These are phyloP conservation scores for Syncephalastrum racemosum DNA, from an alignment of 371 early-diverging fungal species.

Conservation along the genomic window DNA sequence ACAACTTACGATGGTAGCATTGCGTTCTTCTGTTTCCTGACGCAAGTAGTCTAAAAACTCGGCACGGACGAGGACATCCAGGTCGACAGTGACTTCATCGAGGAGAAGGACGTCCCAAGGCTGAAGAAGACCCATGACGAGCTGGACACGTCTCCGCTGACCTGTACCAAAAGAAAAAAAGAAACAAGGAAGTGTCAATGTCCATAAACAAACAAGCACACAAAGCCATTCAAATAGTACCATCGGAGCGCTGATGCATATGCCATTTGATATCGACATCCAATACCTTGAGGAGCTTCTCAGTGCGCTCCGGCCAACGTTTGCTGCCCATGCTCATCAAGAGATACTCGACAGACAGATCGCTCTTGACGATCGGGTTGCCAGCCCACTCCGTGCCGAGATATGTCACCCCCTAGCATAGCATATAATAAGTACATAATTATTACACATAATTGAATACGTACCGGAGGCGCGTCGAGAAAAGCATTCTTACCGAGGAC, in stretches of 20 bases:
- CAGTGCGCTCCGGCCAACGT: constrained; percentile 61
- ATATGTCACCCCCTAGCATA: constrained; percentile 65
- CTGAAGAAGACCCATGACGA: constrained; percentile 74
- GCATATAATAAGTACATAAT: too few relatives aligned
- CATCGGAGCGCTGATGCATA: constrained; percentile 75
- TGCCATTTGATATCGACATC: constrained; percentile 77
- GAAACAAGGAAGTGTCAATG: constrained; percentile 1
- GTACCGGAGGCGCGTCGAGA: constrained; percentile 53
- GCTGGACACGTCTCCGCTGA: constrained; percentile 68
- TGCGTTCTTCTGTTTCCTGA: constrained; percentile 62
- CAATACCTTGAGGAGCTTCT: constrained; percentile 59
- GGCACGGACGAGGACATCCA: constrained; percentile 75
- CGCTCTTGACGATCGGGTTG: constrained; percentile 57
- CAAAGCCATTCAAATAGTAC: constrained; percentile 18
- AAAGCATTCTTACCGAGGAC: constrained; percentile 70
- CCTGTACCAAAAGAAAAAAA: constrained; percentile 13
- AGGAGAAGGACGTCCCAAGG: constrained; percentile 73
- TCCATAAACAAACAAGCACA: neutral
- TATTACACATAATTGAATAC: neutral
- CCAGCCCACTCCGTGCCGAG: constrained; percentile 83
- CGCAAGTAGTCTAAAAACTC: constrained; percentile 61
- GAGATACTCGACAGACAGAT: constrained; percentile 66
- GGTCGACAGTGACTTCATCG: constrained; percentile 85
- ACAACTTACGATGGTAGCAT: constrained; percentile 60
- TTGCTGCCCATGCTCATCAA: constrained; percentile 71